phyloP scores from a whole-genome alignment of 78 protist genomes.

The Dictyostelium citrinum region DNA sequence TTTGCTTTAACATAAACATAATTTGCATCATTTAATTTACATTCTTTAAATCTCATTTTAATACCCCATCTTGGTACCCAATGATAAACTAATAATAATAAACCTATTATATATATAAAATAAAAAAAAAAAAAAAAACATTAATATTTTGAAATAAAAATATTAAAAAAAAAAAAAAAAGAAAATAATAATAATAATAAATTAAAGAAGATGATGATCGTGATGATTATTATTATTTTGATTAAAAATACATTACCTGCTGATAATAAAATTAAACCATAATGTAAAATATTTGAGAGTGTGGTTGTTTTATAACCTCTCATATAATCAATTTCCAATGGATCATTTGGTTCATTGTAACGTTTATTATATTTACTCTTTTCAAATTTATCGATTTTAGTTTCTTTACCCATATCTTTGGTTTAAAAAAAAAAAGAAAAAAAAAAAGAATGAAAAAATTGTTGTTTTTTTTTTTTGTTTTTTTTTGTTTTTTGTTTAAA shows the following conservation, averaged over 20 bases:
- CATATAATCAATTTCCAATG: conserved; percentile 50
- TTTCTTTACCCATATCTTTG: neutral
- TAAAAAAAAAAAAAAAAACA: neutral
- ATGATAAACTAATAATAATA: conserved; percentile 47
- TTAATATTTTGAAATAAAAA: too few species aligned
- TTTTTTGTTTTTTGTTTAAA: neutral
- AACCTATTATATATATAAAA: neutral
- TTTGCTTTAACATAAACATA: conserved; percentile 44
- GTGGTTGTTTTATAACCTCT: conserved; percentile 49
- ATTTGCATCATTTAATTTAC: neutral
- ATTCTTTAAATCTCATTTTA: conserved; percentile 26
- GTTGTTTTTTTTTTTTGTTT: neutral
- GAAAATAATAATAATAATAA: too few species aligned
- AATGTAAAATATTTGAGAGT: neutral
- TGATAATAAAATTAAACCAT: neutral
- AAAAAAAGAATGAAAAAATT: too few species aligned
- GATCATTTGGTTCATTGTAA: neutral
- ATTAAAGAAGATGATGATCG: neutral
- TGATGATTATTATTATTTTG: too few species aligned
- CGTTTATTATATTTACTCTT: neutral
- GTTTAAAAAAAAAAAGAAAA: neutral
- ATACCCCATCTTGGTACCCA: conserved; percentile 59
- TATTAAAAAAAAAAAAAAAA: too few species aligned
- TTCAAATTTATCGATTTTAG: neutral
- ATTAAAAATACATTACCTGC: neutral